Conservation (phyloP, 2,329 filamentous ascomycete genomes). For the Cercospora beticola region DNA sequence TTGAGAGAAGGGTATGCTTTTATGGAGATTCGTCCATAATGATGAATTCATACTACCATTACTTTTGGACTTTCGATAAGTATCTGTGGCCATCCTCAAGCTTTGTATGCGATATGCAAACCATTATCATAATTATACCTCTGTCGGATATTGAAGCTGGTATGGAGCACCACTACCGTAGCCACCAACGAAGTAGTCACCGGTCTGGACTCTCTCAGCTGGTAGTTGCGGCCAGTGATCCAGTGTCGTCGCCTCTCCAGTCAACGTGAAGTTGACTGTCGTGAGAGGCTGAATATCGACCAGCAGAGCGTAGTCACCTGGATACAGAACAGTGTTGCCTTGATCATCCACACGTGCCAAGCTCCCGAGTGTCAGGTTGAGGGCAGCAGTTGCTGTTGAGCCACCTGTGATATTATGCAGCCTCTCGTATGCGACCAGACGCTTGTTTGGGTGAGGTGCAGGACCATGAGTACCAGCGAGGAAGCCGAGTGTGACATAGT, state of each 20-base stretch:
- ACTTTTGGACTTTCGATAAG: background rate
- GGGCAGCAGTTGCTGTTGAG: constrained; percentile 31
- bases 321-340: constrained; percentile 55
- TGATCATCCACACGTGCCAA: constrained; percentile 52
- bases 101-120: background rate
- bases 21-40: background rate
- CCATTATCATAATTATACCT: background rate
- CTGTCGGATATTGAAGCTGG: constrained; percentile 15
- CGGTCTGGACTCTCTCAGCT: constrained; percentile 22
- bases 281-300: constrained; percentile 48
- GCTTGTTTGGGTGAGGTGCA: constrained; percentile 54
- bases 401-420: constrained; percentile 37
- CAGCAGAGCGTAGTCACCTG: constrained; percentile 52
- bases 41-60: background rate
- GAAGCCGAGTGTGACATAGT: constrained; percentile 56
- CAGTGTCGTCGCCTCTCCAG: constrained; percentile 46
- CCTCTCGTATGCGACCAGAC: constrained; percentile 53
- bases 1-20: background rate
- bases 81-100: background rate
- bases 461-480: constrained; percentile 51
- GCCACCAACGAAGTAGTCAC: constrained; percentile 36
- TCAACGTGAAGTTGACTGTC: constrained; percentile 48
- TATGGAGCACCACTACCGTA: constrained; percentile 26
- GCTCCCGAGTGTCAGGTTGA: constrained; percentile 51
- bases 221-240: constrained; percentile 42